Conservation (phyloP, 2,329 filamentous ascomycete species). For the Colletotrichum sp. region DNA sequence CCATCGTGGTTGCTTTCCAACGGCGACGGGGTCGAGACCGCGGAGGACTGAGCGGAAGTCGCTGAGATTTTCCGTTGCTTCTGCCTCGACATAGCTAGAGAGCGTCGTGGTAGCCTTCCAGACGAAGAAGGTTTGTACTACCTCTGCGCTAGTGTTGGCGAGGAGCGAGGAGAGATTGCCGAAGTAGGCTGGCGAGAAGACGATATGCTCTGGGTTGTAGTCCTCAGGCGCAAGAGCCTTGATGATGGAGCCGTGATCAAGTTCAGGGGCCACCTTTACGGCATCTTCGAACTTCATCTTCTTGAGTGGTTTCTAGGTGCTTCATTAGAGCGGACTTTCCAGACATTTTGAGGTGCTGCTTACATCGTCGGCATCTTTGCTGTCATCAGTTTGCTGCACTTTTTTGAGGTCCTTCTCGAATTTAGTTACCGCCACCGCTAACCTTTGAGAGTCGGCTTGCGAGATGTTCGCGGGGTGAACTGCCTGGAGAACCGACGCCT, state of each 20-base stretch:
- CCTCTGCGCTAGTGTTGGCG: constrained; percentile 54
- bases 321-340: too few relatives aligned
- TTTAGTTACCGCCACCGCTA: not conserved
- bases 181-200: constrained; percentile 63
- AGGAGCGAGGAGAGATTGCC: constrained; percentile 62
- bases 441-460: not conserved
- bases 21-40: not conserved
- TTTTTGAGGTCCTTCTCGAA: not conserved
- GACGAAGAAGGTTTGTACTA: constrained; percentile 64
- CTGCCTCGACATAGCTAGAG: constrained; percentile 58
- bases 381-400: not conserved
- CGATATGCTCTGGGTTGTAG: constrained; percentile 33
- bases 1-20: constrained; percentile 65
- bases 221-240: constrained; percentile 53
- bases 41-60: constrained; percentile 44
- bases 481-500: not conserved
- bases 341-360: not conserved
- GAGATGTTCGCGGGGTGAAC: constrained; percentile 7
- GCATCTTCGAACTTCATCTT: constrained; percentile 50
- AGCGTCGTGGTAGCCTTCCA: constrained; percentile 66
- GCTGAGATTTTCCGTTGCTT: constrained; percentile 61
- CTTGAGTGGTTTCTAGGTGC: constrained; percentile 17
- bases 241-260: constrained; percentile 59
- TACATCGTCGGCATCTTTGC: constrained; percentile 47
- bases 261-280: constrained; percentile 57